phyloP scores from a whole-genome alignment of 2,329 filamentous ascomycete species.

The Exophiala sp. region DNA sequence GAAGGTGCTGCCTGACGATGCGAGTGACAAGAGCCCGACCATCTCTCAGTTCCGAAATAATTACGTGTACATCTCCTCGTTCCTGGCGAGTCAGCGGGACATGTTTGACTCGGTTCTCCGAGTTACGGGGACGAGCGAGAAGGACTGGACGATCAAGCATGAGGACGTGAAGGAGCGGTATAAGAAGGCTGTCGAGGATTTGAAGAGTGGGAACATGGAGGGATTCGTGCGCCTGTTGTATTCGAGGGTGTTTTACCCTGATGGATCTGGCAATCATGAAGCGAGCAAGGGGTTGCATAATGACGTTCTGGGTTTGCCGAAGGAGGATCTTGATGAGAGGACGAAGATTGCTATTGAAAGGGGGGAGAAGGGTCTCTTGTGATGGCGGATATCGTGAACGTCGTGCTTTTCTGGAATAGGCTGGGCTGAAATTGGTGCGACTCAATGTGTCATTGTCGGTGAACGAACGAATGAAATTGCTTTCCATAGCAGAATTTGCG shows the following conservation, averaged over 20 bases:
- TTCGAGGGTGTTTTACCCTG: conserved; percentile 51
- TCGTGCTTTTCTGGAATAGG: no score
- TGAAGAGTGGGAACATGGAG: conserved; percentile 35
- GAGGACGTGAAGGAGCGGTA: conserved; percentile 49
- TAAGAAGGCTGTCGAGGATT: conserved; percentile 44
- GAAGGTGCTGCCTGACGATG: conserved; percentile 40
- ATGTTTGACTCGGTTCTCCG: conserved; percentile 62
- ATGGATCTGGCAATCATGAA: conserved; percentile 36
- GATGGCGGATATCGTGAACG: neutral
- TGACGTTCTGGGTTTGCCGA: conserved; percentile 24
- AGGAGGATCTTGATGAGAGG: conserved; percentile 29
- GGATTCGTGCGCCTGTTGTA: conserved; percentile 56
- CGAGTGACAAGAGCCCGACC: conserved; percentile 35
- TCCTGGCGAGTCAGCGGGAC: conserved; percentile 59
- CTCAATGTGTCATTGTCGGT: no score
- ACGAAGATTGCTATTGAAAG: conserved; percentile 39
- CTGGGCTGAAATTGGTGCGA: no score
- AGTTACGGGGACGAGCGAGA: conserved; percentile 55
- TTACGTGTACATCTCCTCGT: conserved; percentile 53
- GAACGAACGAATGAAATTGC: no score
- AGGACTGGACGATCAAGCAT: conserved; percentile 58
- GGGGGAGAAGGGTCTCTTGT: conserved; percentile 1
- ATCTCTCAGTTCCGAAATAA: conserved; percentile 49
- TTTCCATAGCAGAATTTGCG: no score
- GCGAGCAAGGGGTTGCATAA: conserved; percentile 19